Evolutionary conservation across 2,329 filamentous ascomycete genomes (phyloP).

Genomic region (Pyrenophora graminea): DNA sequence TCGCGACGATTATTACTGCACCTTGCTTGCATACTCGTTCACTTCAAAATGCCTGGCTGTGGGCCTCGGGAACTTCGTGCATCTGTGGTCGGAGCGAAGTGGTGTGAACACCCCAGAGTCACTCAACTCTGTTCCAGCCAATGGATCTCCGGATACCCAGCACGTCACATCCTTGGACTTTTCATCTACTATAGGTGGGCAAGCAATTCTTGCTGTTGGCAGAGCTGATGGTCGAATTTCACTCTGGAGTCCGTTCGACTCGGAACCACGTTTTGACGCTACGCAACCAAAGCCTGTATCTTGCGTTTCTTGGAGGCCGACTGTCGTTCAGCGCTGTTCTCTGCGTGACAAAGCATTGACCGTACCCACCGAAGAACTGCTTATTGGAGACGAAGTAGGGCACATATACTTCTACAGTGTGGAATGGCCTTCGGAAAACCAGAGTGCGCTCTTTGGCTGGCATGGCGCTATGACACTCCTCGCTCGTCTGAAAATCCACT

Average conservation of each 20-base stretch:
- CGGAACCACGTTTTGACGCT: slow-evolving; percentile 72
- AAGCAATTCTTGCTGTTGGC: slow-evolving; percentile 82
- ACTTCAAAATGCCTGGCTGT: slow-evolving; percentile 79
- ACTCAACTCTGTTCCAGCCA: slow-evolving; percentile 56
- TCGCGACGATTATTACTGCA: slow-evolving; percentile 96
- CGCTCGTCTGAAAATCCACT: slow-evolving; percentile 76
- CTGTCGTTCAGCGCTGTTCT: slow-evolving; percentile 56
- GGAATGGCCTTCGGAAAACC: slow-evolving; percentile 70
- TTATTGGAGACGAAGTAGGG: slow-evolving; percentile 83
- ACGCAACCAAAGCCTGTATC: slow-evolving; percentile 74
- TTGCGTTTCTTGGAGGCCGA: slow-evolving; percentile 80
- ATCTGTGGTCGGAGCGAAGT: slow-evolving; percentile 81
- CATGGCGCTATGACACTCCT: slow-evolving; percentile 77
- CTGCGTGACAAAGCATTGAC: slow-evolving; percentile 53
- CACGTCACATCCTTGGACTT: slow-evolving; percentile 87
- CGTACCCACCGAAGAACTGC: slow-evolving; percentile 77
- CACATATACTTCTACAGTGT: slow-evolving; percentile 86
- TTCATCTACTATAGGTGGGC: slow-evolving; percentile 75
- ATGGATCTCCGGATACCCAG: slow-evolving; percentile 23
- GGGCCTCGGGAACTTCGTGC: slow-evolving; percentile 77
- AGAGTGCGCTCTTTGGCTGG: slow-evolving; percentile 73
- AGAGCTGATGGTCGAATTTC: slow-evolving; percentile 76
- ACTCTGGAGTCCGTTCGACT: slow-evolving; percentile 76
- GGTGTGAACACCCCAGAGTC: slow-evolving; percentile 66
- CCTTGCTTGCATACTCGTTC: slow-evolving; percentile 80